Conservation (phyloP, 1,284 basidiomycete genomes). For the Rhodotorula sp. region DNA sequence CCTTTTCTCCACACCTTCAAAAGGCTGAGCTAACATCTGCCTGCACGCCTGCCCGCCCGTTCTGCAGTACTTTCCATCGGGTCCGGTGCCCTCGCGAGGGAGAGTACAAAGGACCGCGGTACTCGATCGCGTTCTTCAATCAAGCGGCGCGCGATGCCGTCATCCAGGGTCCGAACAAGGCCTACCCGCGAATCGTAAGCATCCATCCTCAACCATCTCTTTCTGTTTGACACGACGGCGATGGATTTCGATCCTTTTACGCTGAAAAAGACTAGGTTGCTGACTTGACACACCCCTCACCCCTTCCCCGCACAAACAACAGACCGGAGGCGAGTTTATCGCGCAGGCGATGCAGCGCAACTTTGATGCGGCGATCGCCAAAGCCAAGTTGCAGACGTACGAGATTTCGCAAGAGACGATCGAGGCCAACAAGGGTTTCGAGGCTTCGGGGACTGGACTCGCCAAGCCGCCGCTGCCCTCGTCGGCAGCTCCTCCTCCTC, state of each 20-base stretch:
- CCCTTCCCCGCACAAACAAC: no score
- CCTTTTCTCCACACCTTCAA: no score
- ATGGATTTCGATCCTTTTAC: no score
- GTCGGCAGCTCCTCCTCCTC: no score
- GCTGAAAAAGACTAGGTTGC: no score
- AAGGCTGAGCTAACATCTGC: no score
- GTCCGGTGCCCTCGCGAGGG: constrained; percentile 42
- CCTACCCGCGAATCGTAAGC: constrained; percentile 17
- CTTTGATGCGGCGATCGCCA: constrained; percentile 26
- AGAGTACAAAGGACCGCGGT: constrained; percentile 41
- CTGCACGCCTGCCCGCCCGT: neutral
- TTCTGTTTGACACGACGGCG: neutral
- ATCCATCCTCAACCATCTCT: neutral
- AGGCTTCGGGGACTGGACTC: constrained; percentile 29
- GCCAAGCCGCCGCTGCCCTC: neutral
- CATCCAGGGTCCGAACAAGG: constrained; percentile 44
- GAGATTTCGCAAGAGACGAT: constrained; percentile 21
- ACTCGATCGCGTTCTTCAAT: constrained; percentile 48
- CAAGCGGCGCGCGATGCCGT: constrained; percentile 42
- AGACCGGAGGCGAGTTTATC: constrained; percentile 34
- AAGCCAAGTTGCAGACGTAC: constrained; percentile 26
- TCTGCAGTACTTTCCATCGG: constrained; percentile 43
- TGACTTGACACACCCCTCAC: no score
- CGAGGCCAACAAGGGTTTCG: constrained; percentile 21
- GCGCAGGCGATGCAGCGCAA: constrained; percentile 23